Evolutionary conservation across 176 grass and related monocot genomes (phyloP).

Genomic region (Cymbopogon citratus): DNA sequence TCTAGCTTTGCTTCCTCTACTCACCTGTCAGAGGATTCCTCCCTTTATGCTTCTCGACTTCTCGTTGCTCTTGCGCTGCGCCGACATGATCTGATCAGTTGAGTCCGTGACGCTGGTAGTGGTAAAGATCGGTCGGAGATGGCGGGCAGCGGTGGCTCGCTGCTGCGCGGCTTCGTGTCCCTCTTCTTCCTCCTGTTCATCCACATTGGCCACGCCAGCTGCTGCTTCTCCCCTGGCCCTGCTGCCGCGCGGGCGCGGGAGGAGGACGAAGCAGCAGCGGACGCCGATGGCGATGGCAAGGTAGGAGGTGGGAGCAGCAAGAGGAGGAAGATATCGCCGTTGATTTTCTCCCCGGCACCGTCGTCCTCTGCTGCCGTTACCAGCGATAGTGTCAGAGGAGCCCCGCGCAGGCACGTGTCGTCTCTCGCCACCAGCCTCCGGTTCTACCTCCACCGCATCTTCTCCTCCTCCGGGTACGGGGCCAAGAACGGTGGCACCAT

Average conservation of each 20-base stretch:
- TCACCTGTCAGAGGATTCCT: slow-evolving; percentile 17
- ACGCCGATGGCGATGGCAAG: neutral
- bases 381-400: neutral
- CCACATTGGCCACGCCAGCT: slow-evolving; percentile 49
- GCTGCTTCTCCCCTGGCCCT: slow-evolving; percentile 44
- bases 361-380: slow-evolving; percentile 14
- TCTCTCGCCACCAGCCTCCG: slow-evolving; percentile 34
- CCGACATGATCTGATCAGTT: slow-evolving; percentile 13
- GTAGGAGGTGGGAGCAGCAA: slow-evolving; percentile 29
- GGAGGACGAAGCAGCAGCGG: neutral
- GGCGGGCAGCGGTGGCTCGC: slow-evolving; percentile 10
- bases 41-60: neutral
- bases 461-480: slow-evolving; percentile 23
- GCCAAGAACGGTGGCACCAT: neutral
- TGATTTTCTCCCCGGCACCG: slow-evolving; percentile 24
- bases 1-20: slow-evolving; percentile 30
- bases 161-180: slow-evolving; percentile 47
- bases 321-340: slow-evolving; percentile 74
- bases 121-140: slow-evolving; percentile 5
- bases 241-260: neutral
- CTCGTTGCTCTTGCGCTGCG: neutral
- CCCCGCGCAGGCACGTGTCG: slow-evolving; percentile 25
- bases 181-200: slow-evolving; percentile 59
- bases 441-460: slow-evolving; percentile 46
- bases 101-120: neutral